Evolutionary conservation across 495 filamentous ascomycete genomes (phyloP).

Genomic region (Polyplosphaeria fusca): DNA sequence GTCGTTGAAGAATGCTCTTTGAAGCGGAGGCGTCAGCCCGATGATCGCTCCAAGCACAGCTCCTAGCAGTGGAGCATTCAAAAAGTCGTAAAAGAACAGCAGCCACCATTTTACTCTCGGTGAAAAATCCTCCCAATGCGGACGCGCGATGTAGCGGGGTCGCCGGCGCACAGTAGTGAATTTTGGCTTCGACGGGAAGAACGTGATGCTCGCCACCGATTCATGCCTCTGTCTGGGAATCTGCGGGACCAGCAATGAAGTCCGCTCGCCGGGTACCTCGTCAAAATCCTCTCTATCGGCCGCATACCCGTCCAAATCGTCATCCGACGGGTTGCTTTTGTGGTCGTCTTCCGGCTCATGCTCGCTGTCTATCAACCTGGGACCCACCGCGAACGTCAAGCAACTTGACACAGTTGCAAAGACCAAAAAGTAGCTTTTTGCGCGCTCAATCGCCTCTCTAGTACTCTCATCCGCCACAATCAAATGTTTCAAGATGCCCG

Average conservation of each 20-base stretch:
- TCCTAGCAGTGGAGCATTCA: conserved; percentile 62
- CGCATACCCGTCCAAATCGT: conserved; percentile 17
- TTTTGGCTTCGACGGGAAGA: conserved; percentile 27
- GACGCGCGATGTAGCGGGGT: conserved; percentile 14
- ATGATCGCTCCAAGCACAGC: conserved; percentile 57
- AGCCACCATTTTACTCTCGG: conserved; percentile 40
- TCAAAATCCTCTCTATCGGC: conserved; percentile 36
- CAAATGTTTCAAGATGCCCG: conserved; percentile 56
- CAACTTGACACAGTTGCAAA: conserved; percentile 56
- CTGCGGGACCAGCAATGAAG: conserved; percentile 42
- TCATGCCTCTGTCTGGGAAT: conserved; percentile 9
- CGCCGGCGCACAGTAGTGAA: conserved; percentile 1
- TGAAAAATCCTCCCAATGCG: conserved; percentile 41
- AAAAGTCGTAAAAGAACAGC: conserved; percentile 49
- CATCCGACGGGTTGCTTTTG: not conserved
- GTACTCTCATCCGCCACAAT: conserved; percentile 49
- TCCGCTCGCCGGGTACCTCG: conserved; percentile 40
- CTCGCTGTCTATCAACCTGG: conserved; percentile 52
- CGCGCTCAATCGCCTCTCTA: conserved; percentile 55
- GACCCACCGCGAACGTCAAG: conserved; percentile 60
- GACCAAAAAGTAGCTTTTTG: conserved; percentile 65
- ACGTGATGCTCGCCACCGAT: conserved; percentile 13
- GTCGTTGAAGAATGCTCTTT: conserved; percentile 60
- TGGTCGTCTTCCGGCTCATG: conserved; percentile 35
- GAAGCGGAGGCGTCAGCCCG: conserved; percentile 58